Conservation (phyloP, 2,329 filamentous ascomycete species). For the Rhinocladiella similis region DNA sequence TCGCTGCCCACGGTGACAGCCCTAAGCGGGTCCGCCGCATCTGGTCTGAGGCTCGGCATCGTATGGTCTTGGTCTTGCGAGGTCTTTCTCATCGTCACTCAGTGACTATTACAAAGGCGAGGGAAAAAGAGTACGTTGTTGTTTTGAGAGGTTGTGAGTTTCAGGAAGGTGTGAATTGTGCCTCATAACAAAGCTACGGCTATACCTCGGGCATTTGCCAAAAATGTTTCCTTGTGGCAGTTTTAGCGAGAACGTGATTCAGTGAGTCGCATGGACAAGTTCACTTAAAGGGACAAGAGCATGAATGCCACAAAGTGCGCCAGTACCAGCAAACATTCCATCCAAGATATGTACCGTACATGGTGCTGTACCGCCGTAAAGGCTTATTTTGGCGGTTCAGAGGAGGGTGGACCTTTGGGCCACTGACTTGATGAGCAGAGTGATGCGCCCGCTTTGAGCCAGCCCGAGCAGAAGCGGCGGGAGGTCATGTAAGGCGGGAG, state of each 20-base stretch:
- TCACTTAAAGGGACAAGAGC: constrained; percentile 2
- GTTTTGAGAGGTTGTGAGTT: background rate
- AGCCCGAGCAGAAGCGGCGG: no score
- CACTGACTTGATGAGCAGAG: no score
- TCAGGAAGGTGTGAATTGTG: background rate
- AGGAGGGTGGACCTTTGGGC: no score
- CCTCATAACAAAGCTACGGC: constrained; percentile 6
- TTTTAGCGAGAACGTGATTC: constrained; percentile 4
- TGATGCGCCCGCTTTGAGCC: no score
- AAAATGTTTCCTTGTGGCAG: constrained; percentile 6
- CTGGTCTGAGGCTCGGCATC: constrained; percentile 6
- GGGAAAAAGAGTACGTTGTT: constrained; percentile 5
- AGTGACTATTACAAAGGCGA: constrained; percentile 4
- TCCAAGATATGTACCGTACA: no score
- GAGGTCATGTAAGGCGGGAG: no score
- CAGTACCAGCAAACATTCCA: no score
- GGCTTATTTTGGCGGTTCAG: no score
- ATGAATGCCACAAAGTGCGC: no score
- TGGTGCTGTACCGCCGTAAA: no score
- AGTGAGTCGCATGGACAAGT: background rate
- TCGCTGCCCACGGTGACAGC: constrained; percentile 1
- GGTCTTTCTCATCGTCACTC: constrained; percentile 6
- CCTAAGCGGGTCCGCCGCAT: constrained; percentile 9
- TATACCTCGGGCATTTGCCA: constrained; percentile 8
- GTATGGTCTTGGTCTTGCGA: constrained; percentile 7